Conservation (phyloP, 495 filamentous ascomycete genomes). For the Chaetomium tenue region DNA sequence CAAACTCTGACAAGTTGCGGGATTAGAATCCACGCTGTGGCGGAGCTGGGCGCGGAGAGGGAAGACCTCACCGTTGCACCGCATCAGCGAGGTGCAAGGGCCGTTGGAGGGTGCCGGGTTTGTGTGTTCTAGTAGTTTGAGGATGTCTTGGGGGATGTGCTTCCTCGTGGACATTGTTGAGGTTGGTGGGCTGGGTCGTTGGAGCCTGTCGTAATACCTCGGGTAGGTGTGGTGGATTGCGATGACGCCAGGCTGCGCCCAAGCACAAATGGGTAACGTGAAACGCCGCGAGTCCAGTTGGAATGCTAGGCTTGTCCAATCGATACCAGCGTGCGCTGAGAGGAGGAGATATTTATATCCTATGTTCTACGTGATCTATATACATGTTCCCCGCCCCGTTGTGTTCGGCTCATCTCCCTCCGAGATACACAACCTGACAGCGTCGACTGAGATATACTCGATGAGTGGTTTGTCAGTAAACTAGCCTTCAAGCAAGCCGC, state of each 20-base stretch:
- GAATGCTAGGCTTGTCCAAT: background rate
- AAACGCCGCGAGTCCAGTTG: background rate
- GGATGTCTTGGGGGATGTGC: background rate
- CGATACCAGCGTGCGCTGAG: background rate
- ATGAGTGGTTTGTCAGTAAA: background rate
- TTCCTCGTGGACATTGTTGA: background rate
- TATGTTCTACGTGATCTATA: background rate
- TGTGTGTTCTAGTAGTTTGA: conserved; percentile 2
- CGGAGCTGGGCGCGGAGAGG: background rate
- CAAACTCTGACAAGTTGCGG: conserved; percentile 1
- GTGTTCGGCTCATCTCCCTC: background rate
- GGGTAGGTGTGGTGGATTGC: background rate
- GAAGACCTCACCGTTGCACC: conserved; percentile 23
- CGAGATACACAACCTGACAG: background rate
- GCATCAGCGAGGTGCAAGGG: conserved; percentile 24
- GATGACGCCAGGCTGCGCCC: background rate
- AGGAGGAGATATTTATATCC: background rate
- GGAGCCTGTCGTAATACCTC: background rate
- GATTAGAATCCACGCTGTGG: background rate
- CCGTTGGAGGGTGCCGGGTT: conserved; percentile 2
- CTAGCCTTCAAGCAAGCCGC: background rate
- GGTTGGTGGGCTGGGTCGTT: too few species aligned
- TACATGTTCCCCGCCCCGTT: too few species aligned
- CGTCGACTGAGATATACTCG: background rate
- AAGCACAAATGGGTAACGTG: background rate